Percentiles rank a stretch among this genome's conserved stretches.
These are phyloP conservation scores for Hygrophorus pudorinus DNA, from an alignment of 768 basidiomycete genomes.

Conservation along the genomic window DNA sequence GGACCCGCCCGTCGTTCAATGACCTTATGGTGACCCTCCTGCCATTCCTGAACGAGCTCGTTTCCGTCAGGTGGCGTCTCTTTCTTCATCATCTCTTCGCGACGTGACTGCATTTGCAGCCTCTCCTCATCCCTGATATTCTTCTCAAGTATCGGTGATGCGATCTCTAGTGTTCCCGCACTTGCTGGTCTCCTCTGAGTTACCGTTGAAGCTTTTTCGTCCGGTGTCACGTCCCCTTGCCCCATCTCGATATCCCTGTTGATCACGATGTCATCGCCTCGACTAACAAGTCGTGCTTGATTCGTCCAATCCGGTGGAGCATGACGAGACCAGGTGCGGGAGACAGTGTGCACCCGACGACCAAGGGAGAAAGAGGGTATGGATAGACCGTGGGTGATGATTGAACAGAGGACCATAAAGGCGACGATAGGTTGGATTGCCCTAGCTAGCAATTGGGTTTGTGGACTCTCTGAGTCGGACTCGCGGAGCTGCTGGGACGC, in stretches of 20 bases:
- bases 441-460: conserved; percentile 56
- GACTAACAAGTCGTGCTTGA: conserved; percentile 58
- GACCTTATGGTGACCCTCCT: conserved; percentile 58
- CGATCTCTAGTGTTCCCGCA: neutral
- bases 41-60: conserved; percentile 45
- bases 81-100: conserved; percentile 13
- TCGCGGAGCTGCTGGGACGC: conserved; percentile 49
- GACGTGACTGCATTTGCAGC: conserved; percentile 6
- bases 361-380: conserved; percentile 94
- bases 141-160: conserved; percentile 3
- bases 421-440: conserved; percentile 89
- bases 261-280: conserved; percentile 68
- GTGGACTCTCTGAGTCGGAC: conserved; percentile 35
- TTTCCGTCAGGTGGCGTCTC: conserved; percentile 37
- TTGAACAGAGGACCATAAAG: conserved; percentile 90
- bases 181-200: neutral
- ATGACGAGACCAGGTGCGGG: conserved; percentile 84
- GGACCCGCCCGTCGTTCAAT: conserved; percentile 50
- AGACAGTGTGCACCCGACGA: conserved; percentile 80
- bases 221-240: conserved; percentile 21
- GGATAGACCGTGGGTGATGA: conserved; percentile 80
- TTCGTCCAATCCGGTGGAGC: conserved; percentile 78
- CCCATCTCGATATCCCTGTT: conserved; percentile 68
- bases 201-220: conserved; percentile 13
- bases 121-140: conserved; percentile 11